Evolutionary conservation across 768 basidiomycete genomes (phyloP), one percentile per base, ranked within the genome.

Genomic region (Kwoniella sp.): DNA sequence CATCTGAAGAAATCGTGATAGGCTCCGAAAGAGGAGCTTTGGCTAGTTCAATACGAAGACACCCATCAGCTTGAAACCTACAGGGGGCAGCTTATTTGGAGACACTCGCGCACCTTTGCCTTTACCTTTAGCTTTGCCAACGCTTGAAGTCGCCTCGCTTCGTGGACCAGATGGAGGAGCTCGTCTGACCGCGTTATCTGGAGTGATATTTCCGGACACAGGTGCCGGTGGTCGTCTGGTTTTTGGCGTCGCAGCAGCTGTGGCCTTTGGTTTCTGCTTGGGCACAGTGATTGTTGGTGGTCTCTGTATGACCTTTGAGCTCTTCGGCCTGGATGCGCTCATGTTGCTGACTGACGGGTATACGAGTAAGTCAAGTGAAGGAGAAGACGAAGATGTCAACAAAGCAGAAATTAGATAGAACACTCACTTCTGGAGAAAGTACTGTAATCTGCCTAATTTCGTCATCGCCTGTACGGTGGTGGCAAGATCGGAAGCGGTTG

Each of bases 311-410:
- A 67, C 29, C 47, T 63, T 63, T 27, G 26, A 36, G n/a, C 62
- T 62, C 40, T 70, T 70, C 2, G 68, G 60, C 51, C 68, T 61
- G 21, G 68, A 61, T 26, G 60, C 68, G 49, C 64, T 65, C 68
- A 69, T 69, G 27, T 27, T 19, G 25, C 24, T 22, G 17, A 5
- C 22, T 6, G 5, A 5, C 33, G 33, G 13, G 22, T 58, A 19
- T 48, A 25, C 8, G 33, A 40, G 40, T 10, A 0, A 10, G 40
- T 13, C 9, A 22, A 47, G 46, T 17, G 6, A 47, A 17, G 46
- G 19, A 47, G 8, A 47, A 17, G 7, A 17, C 5, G 15, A 44
- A 44, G 40, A 24, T 49, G 48, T 49, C 22, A 49, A 49, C 17
- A 49, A 49, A 22, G 7, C 8, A 6, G 7, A 22, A 17, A 47